Base-by-base conservation (phyloP, 371 early-diverging fungal species). In the Mortierella sp. region DNA sequence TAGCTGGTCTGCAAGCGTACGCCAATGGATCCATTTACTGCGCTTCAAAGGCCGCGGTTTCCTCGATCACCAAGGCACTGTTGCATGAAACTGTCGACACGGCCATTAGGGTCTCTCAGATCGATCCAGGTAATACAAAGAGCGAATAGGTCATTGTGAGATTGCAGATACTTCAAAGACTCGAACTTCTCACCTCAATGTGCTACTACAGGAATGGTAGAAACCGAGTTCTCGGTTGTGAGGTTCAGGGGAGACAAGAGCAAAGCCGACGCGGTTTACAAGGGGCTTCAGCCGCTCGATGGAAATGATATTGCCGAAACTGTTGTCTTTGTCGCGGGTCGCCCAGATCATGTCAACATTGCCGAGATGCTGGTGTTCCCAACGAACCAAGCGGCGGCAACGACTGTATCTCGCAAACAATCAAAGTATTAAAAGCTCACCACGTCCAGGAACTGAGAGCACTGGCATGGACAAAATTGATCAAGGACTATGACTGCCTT, bases 211-310 rank as follows among this genome's bases (percentile, higher is more conserved):
- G 88, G 89, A 2, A 73, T 93, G 81, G 96, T 95, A 1, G 91
- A 97, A 79, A 97, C 96, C 5, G 96, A 97, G 73, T 97, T 96
- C 85, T 93, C 94, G 4, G 82, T 91, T 14, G 84, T 97, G 17
- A 83, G 97, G 22, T 96, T 92, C 80, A 60, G 81, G 28, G 96
- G 96, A 4, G 94, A 96, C 70, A 86, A 90, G 71, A 77, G 81
- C 16, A 90, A 85, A 78, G 96, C 96, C 6, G 91, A 90, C 51
- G 81, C 71, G 17, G 94, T 95, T 1, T 96, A 94, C 69, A 83
- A 87, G 58, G 95, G 97, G 78, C 90, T 81, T 60, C 85, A 59
- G 19, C 68, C 68, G 0, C 40, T 74, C 51, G 54, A 63, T 54
- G 76, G 66, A 14, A 53, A 72, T 60, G 59, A 49, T 45, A 57